phyloP scores from a whole-genome alignment of 306 rosid genomes.

The Gillenia trifoliata region DNA sequence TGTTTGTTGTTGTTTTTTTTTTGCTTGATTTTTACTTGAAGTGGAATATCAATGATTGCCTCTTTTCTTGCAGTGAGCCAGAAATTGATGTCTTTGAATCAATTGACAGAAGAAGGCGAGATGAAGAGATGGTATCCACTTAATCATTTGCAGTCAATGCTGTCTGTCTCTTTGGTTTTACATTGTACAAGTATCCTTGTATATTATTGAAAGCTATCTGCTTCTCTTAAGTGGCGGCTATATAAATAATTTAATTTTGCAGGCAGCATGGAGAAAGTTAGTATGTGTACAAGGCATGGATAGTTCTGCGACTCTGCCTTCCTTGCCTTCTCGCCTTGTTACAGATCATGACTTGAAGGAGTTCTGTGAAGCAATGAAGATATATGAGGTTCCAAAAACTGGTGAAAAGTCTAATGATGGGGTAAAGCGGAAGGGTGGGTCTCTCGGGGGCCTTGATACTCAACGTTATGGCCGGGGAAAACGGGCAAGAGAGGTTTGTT shows the following conservation, averaged over 20 bases:
- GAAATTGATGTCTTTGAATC: conserved; percentile 95
- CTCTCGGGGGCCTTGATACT: conserved; percentile 78
- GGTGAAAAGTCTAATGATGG: conserved; percentile 47
- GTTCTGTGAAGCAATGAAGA: conserved; percentile 82
- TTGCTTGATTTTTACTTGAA: neutral
- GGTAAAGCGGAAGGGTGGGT: conserved; percentile 66
- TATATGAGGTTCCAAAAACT: conserved; percentile 67
- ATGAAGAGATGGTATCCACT: conserved; percentile 65
- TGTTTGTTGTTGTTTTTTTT: neutral
- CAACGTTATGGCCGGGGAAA: conserved; percentile 94
- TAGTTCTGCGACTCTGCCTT: conserved; percentile 47
- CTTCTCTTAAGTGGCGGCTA: conserved; percentile 7
- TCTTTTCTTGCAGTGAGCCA: conserved; percentile 65
- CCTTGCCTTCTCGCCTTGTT: conserved; percentile 82
- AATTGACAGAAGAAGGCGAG: conserved; percentile 73
- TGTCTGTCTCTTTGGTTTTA: conserved; percentile 4
- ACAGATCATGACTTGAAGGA: conserved; percentile 82
- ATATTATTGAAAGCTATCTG: neutral
- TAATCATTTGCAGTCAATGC: conserved; percentile 15
- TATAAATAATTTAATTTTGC: conserved; percentile 22
- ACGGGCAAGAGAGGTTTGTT: conserved; percentile 95
- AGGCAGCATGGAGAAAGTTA: conserved; percentile 82
- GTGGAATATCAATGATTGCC: neutral
- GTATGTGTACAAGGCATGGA: conserved; percentile 39
- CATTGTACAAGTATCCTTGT: neutral